Evolutionary conservation across 2,329 filamentous ascomycete genomes (phyloP).

Genomic region (Pseudopyricularia javanii): DNA sequence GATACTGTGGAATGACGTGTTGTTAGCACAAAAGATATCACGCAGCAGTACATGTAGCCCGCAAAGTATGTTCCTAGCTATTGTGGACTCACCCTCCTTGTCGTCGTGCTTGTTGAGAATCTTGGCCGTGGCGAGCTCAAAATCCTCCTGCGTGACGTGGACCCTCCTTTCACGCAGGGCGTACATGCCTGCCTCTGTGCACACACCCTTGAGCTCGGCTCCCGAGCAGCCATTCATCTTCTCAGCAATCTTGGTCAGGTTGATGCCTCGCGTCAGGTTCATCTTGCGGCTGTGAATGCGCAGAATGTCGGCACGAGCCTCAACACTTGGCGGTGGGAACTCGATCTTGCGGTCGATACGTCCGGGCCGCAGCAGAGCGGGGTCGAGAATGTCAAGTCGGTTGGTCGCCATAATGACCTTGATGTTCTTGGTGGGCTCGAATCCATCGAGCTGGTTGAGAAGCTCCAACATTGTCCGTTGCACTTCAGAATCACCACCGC

Average conservation of each 20-base stretch:
- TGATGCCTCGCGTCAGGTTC: constrained; percentile 96
- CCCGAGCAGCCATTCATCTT: constrained; percentile 99
- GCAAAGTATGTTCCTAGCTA: not conserved
- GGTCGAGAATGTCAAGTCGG: constrained; percentile 92
- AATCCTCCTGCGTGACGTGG: constrained; percentile 98
- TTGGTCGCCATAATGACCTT: constrained; percentile 99
- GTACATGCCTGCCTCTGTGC: constrained; percentile 98
- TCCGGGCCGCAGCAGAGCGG: constrained; percentile 85
- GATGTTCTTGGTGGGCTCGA: constrained; percentile 99
- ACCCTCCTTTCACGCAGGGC: constrained; percentile 89
- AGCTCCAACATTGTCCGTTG: constrained; percentile 98
- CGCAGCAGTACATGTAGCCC: not conserved
- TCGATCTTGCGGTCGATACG: constrained; percentile 98
- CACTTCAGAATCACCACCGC: constrained; percentile 92
- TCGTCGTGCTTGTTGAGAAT: constrained; percentile 99
- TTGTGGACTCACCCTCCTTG: constrained; percentile 55
- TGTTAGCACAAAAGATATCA: constrained; percentile 19
- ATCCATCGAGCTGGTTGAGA: constrained; percentile 95
- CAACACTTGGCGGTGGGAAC: constrained; percentile 91
- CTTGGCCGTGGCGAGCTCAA: constrained; percentile 96
- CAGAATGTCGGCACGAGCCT: constrained; percentile 93
- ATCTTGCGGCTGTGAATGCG: constrained; percentile 96
- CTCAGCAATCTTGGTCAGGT: constrained; percentile 95
- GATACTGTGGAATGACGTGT: constrained; percentile 16
- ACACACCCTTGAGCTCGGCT: constrained; percentile 96